These are phyloP conservation scores for Sporothrix sp. DNA, from an alignment of 2,329 filamentous ascomycete species.

Conservation along the genomic window DNA sequence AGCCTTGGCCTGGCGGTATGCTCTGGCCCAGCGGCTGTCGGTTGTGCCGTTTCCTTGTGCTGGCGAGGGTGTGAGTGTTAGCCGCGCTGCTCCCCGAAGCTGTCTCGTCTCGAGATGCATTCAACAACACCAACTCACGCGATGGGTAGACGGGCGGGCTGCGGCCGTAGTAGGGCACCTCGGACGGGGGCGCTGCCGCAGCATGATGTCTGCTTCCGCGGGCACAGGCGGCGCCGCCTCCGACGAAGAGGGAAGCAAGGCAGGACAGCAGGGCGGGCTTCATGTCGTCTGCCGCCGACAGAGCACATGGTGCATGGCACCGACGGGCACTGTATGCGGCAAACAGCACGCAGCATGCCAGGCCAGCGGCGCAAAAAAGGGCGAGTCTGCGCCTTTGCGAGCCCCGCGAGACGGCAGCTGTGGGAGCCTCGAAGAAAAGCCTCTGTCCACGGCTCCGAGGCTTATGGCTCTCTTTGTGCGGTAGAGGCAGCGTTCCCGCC, in stretches of 20 bases:
- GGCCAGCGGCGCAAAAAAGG: no score
- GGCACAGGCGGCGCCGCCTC: background rate
- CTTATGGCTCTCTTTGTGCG: no score
- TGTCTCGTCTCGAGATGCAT: no score
- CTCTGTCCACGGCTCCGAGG: no score
- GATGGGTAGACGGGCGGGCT: conserved; percentile 28
- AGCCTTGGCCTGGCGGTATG: conserved; percentile 26
- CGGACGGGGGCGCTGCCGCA: conserved; percentile 10
- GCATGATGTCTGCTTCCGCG: background rate
- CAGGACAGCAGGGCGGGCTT: background rate
- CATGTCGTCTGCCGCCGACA: background rate
- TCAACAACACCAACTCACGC: no score
- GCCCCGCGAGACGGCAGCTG: no score
- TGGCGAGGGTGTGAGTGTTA: conserved; percentile 10
- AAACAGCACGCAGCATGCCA: no score
- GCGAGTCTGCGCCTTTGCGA: no score
- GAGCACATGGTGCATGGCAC: background rate
- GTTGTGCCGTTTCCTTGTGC: conserved; percentile 23
- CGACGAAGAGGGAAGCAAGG: background rate
- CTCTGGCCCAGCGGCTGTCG: conserved; percentile 25
- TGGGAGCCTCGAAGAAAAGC: no score
- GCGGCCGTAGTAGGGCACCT: conserved; percentile 27
- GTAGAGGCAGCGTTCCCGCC: no score
- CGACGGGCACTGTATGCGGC: background rate
- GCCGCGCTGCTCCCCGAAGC: no score